Percentiles rank a stretch among this genome's conserved stretches.
phyloP scores from a whole-genome alignment of 495 filamentous ascomycete species.

The Chlorociboria aeruginascens region DNA sequence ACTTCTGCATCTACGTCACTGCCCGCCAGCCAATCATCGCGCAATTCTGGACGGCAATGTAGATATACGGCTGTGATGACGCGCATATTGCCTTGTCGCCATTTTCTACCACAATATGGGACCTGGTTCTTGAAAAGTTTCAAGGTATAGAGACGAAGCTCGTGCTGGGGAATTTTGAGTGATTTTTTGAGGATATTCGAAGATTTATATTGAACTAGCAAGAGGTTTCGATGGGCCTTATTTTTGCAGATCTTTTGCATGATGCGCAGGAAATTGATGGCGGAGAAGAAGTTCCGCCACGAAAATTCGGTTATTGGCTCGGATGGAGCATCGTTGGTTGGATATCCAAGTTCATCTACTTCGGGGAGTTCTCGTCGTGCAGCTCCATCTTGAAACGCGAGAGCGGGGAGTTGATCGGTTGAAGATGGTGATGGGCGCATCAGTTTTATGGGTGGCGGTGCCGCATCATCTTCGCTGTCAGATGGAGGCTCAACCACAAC shows the following conservation, averaged over 20 bases:
- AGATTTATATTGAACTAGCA: constrained; percentile 90
- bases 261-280: constrained; percentile 86
- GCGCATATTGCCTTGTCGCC: constrained; percentile 96
- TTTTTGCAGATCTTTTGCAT: constrained; percentile 95
- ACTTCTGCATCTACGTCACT: constrained; percentile 85
- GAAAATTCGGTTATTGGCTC: constrained; percentile 83
- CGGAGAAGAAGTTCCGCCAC: constrained; percentile 85
- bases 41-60: constrained; percentile 79
- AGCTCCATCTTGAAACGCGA: constrained; percentile 23
- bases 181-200: constrained; percentile 79
- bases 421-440: constrained; percentile 14
- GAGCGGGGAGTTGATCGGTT: constrained; percentile 19
- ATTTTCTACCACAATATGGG: constrained; percentile 94
- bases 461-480: constrained; percentile 54
- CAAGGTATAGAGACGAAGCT: constrained; percentile 84
- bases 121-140: constrained; percentile 98
- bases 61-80: constrained; percentile 96
- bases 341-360: constrained; percentile 81
- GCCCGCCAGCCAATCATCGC: constrained; percentile 92
- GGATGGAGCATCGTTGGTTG: constrained; percentile 47
- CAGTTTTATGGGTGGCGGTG: constrained; percentile 65
- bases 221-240: constrained; percentile 85
- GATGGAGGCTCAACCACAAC: constrained; percentile 1
- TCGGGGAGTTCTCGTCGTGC: constrained; percentile 45
- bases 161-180: constrained; percentile 78